Evolutionary conservation across 2,329 filamentous ascomycete genomes (phyloP).

Genomic region (Colletotrichum aenigma): DNA sequence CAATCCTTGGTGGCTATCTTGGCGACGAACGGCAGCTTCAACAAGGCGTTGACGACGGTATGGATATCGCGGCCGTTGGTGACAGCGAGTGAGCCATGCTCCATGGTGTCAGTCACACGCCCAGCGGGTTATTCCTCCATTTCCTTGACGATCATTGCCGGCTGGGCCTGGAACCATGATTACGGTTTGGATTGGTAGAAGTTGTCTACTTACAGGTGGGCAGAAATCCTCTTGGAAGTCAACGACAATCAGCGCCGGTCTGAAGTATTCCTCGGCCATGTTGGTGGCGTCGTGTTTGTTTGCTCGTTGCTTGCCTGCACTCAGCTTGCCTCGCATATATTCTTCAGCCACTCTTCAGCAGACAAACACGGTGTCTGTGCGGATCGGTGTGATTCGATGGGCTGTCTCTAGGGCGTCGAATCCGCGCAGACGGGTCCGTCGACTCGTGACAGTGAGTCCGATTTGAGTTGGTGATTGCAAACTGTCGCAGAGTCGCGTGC

Average conservation of each 20-base stretch:
- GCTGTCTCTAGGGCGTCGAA: neutral
- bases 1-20: conserved; percentile 92
- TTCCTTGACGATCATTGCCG: neutral
- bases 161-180: neutral
- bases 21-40: conserved; percentile 71
- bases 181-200: neutral
- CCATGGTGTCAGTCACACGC: neutral
- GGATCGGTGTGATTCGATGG: neutral
- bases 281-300: neutral
- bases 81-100: conserved; percentile 90
- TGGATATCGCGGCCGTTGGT: conserved; percentile 72
- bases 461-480: neutral
- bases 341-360: neutral
- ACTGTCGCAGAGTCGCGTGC: neutral
- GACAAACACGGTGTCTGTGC: neutral
- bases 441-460: neutral
- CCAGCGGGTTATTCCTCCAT: neutral
- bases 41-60: conserved; percentile 74
- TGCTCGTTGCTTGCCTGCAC: neutral
- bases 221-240: conserved; percentile 97
- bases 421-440: neutral
- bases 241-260: conserved; percentile 70
- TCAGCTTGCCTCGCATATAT: neutral
- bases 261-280: conserved; percentile 37
- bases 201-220: conserved; percentile 69